phyloP scores from a whole-genome alignment of 192 early-diverging fungal genomes.

The Coemansia sp. region DNA sequence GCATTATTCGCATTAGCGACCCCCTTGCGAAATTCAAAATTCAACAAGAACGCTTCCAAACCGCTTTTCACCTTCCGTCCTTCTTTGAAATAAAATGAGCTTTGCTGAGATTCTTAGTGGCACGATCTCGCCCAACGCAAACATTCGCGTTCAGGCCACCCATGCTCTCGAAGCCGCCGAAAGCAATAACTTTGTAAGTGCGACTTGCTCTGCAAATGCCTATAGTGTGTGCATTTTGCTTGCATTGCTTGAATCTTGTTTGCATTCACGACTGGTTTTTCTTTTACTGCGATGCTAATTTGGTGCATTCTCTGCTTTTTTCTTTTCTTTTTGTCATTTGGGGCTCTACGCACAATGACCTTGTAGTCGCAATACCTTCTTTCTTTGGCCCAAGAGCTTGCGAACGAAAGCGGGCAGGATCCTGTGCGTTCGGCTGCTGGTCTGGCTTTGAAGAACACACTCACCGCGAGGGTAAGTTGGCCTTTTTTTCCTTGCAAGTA shows the following conservation, averaged over 20 bases:
- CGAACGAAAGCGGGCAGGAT: constrained; percentile 67
- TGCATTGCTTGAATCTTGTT: constrained; percentile 11
- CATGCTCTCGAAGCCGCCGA: constrained; percentile 71
- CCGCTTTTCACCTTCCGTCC: background rate
- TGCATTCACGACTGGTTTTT: constrained; percentile 5
- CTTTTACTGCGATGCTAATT: constrained; percentile 10
- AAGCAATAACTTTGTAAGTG: constrained; percentile 84
- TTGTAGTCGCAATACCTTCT: constrained; percentile 66
- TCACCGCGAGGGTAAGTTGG: constrained; percentile 75
- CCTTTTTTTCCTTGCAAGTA: background rate
- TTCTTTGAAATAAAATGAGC: constrained; percentile 49
- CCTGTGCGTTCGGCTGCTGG: constrained; percentile 80
- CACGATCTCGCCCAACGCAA: constrained; percentile 79
- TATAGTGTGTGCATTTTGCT: constrained; percentile 11
- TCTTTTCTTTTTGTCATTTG: background rate
- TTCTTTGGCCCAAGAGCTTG: constrained; percentile 79
- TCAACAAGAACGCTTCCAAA: background rate
- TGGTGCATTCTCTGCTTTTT: constrained; percentile 8
- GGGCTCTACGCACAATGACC: constrained; percentile 7
- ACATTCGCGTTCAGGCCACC: constrained; percentile 81
- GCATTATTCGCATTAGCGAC: constrained; percentile 12
- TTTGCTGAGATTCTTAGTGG: constrained; percentile 75
- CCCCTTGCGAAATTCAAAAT: background rate
- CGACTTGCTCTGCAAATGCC: background rate
- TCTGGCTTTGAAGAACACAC: constrained; percentile 90